Percentiles rank a stretch among this genome's conserved stretches.
These are phyloP conservation scores for Cordia subcordata DNA, from an alignment of 257 asterid genomes.

Conservation along the genomic window DNA sequence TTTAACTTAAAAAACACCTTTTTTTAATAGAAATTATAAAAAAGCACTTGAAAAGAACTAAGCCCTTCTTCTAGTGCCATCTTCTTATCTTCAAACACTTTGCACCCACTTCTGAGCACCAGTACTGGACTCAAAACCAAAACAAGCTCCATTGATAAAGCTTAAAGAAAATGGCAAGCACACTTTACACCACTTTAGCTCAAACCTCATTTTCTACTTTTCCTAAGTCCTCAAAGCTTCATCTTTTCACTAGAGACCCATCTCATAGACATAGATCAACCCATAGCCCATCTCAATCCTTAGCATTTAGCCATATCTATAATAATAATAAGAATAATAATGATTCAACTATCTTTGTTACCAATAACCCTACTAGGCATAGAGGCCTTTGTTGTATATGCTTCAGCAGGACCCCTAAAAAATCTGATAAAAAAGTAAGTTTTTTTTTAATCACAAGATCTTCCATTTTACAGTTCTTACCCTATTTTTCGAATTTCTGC, in stretches of 20 bases:
- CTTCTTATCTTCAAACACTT: too few species aligned
- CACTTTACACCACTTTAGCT: constrained; percentile 32
- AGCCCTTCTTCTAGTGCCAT: too few species aligned
- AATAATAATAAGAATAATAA: too few species aligned
- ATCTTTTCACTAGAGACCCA: constrained; percentile 23
- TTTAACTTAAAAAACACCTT: too few species aligned
- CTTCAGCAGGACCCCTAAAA: constrained; percentile 28
- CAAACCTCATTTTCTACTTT: constrained; percentile 32
- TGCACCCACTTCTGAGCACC: too few species aligned
- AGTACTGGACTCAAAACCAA: too few species aligned
- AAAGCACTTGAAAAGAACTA: too few species aligned
- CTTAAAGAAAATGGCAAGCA: constrained; percentile 29
- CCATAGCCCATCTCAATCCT: constrained; percentile 15
- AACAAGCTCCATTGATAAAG: too few species aligned
- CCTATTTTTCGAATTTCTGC: neutral
- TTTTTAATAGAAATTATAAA: too few species aligned
- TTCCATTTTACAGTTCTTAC: neutral
- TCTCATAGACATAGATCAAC: constrained; percentile 19
- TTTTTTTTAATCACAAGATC: constrained; percentile 2
- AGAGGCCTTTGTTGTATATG: constrained; percentile 25
- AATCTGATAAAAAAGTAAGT: constrained; percentile 38
- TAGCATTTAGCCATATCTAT: constrained; percentile 26
- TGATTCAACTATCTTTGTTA: constrained; percentile 5
- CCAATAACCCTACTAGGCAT: neutral
- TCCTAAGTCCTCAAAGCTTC: constrained; percentile 25